These are phyloP conservation scores for Podila clonocystis DNA, from an alignment of 192 early-diverging fungal species.

Conservation along the genomic window DNA sequence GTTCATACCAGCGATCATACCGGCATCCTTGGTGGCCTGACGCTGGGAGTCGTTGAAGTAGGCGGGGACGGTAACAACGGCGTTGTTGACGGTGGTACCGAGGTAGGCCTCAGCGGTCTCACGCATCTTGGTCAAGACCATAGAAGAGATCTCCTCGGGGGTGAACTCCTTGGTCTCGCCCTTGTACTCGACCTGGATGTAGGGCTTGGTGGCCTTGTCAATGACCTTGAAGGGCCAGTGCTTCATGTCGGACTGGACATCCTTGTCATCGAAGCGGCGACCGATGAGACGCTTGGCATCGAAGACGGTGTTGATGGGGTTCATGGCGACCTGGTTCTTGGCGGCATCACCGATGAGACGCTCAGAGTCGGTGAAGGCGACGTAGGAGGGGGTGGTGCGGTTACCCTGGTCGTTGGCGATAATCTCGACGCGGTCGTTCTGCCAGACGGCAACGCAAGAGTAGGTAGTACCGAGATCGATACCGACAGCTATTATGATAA, in stretches of 20 bases:
- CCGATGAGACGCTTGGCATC: constrained; percentile 99
- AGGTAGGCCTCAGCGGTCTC: constrained; percentile 96
- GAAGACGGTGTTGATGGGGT: constrained; percentile 98
- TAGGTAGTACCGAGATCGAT: constrained; percentile 99
- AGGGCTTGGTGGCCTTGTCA: constrained; percentile 87
- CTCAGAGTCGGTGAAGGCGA: constrained; percentile 96
- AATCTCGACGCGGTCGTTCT: constrained; percentile 90
- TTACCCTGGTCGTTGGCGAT: constrained; percentile 99
- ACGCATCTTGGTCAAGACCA: constrained; percentile 99
- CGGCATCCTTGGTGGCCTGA: constrained; percentile 99
- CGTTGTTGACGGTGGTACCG: constrained; percentile 85
- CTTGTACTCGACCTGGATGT: constrained; percentile 94
- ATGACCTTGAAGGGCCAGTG: constrained; percentile 98
- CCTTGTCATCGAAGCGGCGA: constrained; percentile 89
- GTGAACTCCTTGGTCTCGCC: constrained; percentile 97
- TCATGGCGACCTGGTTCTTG: constrained; percentile 99
- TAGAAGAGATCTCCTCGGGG: constrained; percentile 96
- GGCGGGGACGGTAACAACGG: constrained; percentile 97
- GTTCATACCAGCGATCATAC: constrained; percentile 95
- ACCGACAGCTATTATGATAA: constrained; percentile 73
- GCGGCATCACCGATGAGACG: constrained; percentile 99
- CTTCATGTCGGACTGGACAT: constrained; percentile 99
- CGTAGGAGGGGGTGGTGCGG: constrained; percentile 98
- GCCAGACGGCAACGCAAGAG: constrained; percentile 88
- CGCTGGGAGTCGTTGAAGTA: constrained; percentile 99